phyloP scores from a whole-genome alignment of 768 basidiomycete genomes.

The Zangia roseola region DNA sequence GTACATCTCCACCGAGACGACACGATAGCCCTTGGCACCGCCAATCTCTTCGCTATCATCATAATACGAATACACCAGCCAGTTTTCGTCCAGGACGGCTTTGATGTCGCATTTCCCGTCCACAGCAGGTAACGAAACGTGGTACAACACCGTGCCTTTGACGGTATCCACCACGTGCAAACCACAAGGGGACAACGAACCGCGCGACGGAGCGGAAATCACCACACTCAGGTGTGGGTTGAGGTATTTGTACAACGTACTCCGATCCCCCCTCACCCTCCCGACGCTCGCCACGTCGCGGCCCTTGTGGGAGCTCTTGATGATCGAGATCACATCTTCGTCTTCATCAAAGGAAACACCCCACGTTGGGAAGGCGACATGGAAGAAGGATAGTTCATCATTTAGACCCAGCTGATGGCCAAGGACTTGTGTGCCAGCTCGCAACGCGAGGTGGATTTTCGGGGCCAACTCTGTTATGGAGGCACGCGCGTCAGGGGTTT shows the following conservation, averaged over 20 bases:
- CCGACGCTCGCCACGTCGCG: conserved; percentile 75
- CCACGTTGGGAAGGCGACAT: conserved; percentile 67
- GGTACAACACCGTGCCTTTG: conserved; percentile 77
- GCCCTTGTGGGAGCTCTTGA: conserved; percentile 39
- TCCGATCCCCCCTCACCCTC: conserved; percentile 82
- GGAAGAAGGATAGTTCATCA: conserved; percentile 41
- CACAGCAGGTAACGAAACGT: conserved; percentile 49
- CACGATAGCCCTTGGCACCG: conserved; percentile 61
- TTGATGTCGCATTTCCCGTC: conserved; percentile 60
- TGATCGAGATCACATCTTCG: conserved; percentile 56
- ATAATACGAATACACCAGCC: conserved; percentile 89
- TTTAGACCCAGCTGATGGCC: conserved; percentile 55
- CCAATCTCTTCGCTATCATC: conserved; percentile 52
- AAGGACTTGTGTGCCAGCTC: conserved; percentile 46
- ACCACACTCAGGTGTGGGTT: conserved; percentile 77
- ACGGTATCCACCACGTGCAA: conserved; percentile 78
- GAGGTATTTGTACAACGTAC: conserved; percentile 91
- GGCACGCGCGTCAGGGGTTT: conserved; percentile 43
- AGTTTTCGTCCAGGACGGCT: conserved; percentile 79
- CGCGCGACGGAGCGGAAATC: conserved; percentile 44
- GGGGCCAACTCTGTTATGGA: conserved; percentile 46
- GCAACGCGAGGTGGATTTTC: conserved; percentile 56
- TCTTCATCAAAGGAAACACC: conserved; percentile 50
- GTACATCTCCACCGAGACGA: conserved; percentile 87
- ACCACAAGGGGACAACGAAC: conserved; percentile 42